phyloP scores from a whole-genome alignment of 768 basidiomycete species.

The Calocera viscosa region DNA sequence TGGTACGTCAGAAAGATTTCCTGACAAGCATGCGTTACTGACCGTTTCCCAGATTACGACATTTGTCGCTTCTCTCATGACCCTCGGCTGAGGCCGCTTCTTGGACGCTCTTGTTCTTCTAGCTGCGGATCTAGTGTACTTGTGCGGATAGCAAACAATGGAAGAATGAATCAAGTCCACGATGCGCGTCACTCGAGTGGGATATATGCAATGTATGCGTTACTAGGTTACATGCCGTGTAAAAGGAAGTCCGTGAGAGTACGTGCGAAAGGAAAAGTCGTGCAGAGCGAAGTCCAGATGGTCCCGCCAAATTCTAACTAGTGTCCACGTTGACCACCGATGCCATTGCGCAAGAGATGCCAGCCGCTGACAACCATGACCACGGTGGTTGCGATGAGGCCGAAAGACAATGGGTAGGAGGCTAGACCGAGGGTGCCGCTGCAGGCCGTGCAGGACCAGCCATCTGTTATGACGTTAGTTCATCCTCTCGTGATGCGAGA shows the following conservation, averaged over 20 bases:
- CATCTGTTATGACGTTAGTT: constrained; percentile 16
- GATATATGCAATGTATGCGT: constrained; percentile 9
- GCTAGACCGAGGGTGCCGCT: constrained; percentile 22
- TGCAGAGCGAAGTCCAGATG: not conserved
- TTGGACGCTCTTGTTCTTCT: not conserved
- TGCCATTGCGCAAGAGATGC: constrained; percentile 35
- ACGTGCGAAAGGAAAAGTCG: not conserved
- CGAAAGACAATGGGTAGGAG: not conserved
- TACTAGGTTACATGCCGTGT: constrained; percentile 6
- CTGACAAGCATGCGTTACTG: not conserved
- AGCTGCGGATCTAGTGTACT: constrained; percentile 2
- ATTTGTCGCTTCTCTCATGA: constrained; percentile 87
- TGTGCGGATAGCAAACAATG: constrained; percentile 8
- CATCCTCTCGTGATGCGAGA: not conserved
- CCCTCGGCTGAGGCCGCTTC: constrained; percentile 7
- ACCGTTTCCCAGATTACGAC: constrained; percentile 59
- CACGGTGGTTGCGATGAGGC: constrained; percentile 41
- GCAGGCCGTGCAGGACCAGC: constrained; percentile 33
- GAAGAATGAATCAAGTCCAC: not conserved
- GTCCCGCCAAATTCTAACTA: not conserved
- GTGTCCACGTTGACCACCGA: not conserved
- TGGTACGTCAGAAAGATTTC: constrained; percentile 41
- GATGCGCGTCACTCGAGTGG: not conserved
- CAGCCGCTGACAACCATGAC: constrained; percentile 58
- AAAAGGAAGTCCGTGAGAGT: constrained; percentile 4